Percentiles rank a stretch among this genome's conserved stretches.
These are phyloP conservation scores for Neopestalotiopsis clavispora DNA, from an alignment of 2,329 filamentous ascomycete genomes.

Conservation along the genomic window DNA sequence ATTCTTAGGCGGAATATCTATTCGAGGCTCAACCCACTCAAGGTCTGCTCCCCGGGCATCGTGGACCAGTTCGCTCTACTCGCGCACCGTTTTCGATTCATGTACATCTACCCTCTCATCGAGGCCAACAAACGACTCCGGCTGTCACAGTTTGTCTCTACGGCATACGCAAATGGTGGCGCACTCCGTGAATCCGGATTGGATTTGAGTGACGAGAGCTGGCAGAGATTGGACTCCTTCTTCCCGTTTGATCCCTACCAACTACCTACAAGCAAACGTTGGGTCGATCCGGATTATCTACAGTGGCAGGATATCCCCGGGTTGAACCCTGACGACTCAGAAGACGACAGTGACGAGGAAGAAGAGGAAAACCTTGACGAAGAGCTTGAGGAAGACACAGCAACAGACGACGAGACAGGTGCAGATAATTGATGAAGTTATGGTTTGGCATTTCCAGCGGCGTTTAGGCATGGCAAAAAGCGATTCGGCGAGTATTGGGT, in stretches of 20 bases:
- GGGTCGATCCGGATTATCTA: conserved; percentile 86
- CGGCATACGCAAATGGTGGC: conserved; percentile 60
- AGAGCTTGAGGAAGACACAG: conserved; percentile 56
- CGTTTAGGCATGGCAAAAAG: conserved; percentile 13
- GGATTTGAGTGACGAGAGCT: conserved; percentile 70
- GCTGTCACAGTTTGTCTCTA: conserved; percentile 70
- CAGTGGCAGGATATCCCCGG: conserved; percentile 79
- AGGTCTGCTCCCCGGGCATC: conserved; percentile 89
- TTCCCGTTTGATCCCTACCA: conserved; percentile 98
- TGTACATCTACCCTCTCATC: conserved; percentile 87
- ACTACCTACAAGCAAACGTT: conserved; percentile 82
- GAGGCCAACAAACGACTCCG: conserved; percentile 92
- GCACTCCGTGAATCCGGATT: conserved; percentile 58
- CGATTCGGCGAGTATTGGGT: not conserved
- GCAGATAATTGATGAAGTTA: conserved; percentile 41
- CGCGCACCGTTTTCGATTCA: conserved; percentile 81
- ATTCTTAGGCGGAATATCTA: conserved; percentile 79
- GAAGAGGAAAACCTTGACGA: conserved; percentile 45
- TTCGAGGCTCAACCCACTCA: conserved; percentile 90
- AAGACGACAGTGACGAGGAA: conserved; percentile 59
- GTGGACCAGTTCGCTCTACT: conserved; percentile 91
- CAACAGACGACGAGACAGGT: conserved; percentile 53
- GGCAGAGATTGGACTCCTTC: conserved; percentile 87
- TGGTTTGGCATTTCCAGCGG: conserved; percentile 19
- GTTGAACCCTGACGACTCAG: conserved; percentile 60